Evolutionary conservation across 805 yeast species (phyloP).

Genomic region (Nakazawaea ernobii): DNA sequence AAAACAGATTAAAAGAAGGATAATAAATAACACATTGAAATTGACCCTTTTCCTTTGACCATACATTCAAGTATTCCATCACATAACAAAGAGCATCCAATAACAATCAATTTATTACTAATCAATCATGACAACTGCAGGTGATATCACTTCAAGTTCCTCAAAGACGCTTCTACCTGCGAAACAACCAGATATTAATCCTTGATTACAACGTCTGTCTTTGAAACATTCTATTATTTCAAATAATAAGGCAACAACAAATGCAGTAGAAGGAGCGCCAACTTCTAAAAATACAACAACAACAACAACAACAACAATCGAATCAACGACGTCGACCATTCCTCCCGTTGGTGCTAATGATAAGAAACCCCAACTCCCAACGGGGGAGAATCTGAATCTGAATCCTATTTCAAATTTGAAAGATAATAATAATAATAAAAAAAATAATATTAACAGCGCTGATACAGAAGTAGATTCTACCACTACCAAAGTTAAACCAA

Average conservation of each 20-base stretch:
- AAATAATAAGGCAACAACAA: neutral
- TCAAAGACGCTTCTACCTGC: conserved; percentile 9
- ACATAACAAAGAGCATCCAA: neutral
- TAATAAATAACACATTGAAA: too few relatives aligned
- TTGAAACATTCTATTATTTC: neutral
- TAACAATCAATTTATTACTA: neutral
- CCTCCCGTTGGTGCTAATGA: neutral
- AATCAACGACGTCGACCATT: too few relatives aligned
- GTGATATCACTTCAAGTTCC: neutral
- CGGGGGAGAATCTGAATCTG: too few relatives aligned
- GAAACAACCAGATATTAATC: conserved; percentile 9
- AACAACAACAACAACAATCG: neutral
- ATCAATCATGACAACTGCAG: neutral
- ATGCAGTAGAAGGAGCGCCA: neutral
- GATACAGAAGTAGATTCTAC: neutral
- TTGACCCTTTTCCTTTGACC: too few relatives aligned
- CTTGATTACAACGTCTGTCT: conserved; percentile 7
- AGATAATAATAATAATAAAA: too few relatives aligned
- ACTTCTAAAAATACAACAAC: neutral
- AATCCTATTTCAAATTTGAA: too few relatives aligned
- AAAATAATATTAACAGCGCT: too few relatives aligned
- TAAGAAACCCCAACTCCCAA: too few relatives aligned
- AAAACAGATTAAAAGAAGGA: too few relatives aligned
- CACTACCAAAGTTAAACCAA: conserved; percentile 2
- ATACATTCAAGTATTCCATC: too few relatives aligned